phyloP scores from a whole-genome alignment of 495 filamentous ascomycete species.

The Annulohypoxylon maeteangense region DNA sequence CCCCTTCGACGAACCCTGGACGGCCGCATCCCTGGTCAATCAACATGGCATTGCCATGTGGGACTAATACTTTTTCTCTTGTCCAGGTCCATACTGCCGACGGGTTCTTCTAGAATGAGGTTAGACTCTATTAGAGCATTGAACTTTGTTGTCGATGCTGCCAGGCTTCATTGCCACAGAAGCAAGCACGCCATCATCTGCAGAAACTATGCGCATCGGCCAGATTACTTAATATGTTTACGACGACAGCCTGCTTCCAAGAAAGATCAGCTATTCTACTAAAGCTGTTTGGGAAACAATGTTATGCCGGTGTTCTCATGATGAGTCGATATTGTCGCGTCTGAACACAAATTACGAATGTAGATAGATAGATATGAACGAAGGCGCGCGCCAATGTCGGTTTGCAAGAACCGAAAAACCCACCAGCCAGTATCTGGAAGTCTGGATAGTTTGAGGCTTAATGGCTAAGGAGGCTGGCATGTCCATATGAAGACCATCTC shows the following conservation, averaged over 20 bases:
- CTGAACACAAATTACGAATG: background rate
- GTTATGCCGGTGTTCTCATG: background rate
- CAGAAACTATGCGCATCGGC: background rate
- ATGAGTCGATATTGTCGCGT: background rate
- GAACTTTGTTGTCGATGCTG: background rate
- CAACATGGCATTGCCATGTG: conserved; percentile 22
- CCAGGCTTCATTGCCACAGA: background rate
- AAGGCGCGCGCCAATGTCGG: conserved; percentile 2
- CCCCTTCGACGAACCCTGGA: conserved; percentile 43
- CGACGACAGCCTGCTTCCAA: background rate
- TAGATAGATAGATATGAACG: background rate
- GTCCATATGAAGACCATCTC: background rate
- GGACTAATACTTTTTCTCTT: conserved; percentile 1
- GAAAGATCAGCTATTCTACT: background rate
- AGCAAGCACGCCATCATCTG: background rate
- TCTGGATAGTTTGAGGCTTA: conserved; percentile 18
- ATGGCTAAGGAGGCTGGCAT: background rate
- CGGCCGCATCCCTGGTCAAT: conserved; percentile 14
- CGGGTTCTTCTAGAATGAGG: conserved; percentile 1
- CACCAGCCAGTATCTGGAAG: background rate
- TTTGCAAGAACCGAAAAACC: background rate
- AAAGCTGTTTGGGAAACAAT: background rate
- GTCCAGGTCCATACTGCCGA: conserved; percentile 5
- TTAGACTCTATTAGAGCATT: background rate
- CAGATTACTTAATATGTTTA: background rate